These are phyloP conservation scores for Phytopythium sindhum DNA, from an alignment of 352 stramenopile genomes.

Conservation along the genomic window DNA sequence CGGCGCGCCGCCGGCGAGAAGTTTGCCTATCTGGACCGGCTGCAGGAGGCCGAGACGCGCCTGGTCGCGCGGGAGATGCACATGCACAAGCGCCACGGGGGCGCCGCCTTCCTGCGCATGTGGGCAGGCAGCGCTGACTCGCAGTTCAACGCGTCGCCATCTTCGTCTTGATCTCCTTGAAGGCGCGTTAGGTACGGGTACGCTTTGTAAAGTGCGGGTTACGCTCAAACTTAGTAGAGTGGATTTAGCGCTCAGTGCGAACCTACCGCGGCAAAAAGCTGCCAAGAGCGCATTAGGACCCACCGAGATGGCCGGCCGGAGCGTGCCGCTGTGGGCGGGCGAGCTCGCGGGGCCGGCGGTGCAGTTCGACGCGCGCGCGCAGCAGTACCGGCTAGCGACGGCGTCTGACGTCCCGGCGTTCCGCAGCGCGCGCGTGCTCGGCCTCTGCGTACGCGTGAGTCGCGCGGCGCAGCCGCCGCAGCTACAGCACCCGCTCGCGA, in stretches of 20 bases:
- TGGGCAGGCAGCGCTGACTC: slow-evolving; percentile 76
- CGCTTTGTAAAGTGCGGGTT: neutral
- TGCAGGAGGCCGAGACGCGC: slow-evolving; percentile 60
- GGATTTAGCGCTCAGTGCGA: neutral
- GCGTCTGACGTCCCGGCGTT: slow-evolving; percentile 9
- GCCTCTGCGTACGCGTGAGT: slow-evolving; percentile 16
- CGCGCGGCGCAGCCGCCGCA: slow-evolving; percentile 8
- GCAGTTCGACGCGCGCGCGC: slow-evolving; percentile 12
- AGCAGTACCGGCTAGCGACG: slow-evolving; percentile 17
- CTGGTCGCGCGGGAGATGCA: slow-evolving; percentile 43
- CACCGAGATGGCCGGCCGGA: too few species aligned
- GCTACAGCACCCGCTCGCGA: neutral
- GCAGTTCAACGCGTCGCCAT: slow-evolving; percentile 22
- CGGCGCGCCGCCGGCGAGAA: slow-evolving; percentile 41
- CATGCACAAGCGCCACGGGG: slow-evolving; percentile 68
- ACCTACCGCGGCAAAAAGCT: slow-evolving; percentile 1
- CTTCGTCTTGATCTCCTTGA: too few species aligned
- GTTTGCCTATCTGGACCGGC: slow-evolving; percentile 55
- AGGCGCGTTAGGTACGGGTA: neutral
- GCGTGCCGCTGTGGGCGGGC: slow-evolving; percentile 25
- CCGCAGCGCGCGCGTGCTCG: slow-evolving; percentile 26
- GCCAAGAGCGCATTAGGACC: too few species aligned
- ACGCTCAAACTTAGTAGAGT: neutral
- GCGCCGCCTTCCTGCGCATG: slow-evolving; percentile 69
- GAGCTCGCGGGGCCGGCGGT: slow-evolving; percentile 23